A percentile compares a stretch with the other conserved stretches of the same genome.
Conservation (phyloP, 2,329 filamentous ascomycete genomes). For the Xylariaceae sp. region DNA sequence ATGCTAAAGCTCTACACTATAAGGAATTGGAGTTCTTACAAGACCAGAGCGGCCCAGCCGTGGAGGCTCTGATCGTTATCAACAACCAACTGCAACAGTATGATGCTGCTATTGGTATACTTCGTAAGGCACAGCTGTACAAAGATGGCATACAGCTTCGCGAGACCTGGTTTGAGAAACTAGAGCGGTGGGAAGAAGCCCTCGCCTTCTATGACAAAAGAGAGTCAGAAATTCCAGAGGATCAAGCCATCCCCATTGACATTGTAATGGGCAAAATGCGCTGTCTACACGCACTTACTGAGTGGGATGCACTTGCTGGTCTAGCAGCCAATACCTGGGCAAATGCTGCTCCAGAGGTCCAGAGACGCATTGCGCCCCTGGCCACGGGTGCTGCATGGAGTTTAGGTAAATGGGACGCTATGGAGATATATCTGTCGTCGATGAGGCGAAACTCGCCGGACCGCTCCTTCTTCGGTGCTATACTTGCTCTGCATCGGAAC, state of each 20-base stretch:
- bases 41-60: slow-evolving; percentile 91
- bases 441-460: slow-evolving; percentile 95
- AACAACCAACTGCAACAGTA: slow-evolving; percentile 99
- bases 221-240: slow-evolving; percentile 64
- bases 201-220: slow-evolving; percentile 87
- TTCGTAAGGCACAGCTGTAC: slow-evolving; percentile 93
- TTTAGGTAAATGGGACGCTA: slow-evolving; percentile 92
- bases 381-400: slow-evolving; percentile 97
- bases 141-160: slow-evolving; percentile 89
- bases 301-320: slow-evolving; percentile 91
- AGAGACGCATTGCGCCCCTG: slow-evolving; percentile 85
- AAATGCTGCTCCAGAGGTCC: slow-evolving; percentile 81
- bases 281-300: slow-evolving; percentile 91
- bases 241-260: slow-evolving; percentile 69
- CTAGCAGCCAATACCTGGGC: slow-evolving; percentile 93
- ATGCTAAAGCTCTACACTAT: slow-evolving; percentile 96
- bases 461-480: slow-evolving; percentile 95
- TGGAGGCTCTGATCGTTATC: slow-evolving; percentile 97
- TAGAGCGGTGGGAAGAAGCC: slow-evolving; percentile 97
- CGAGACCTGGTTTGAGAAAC: slow-evolving; percentile 98
- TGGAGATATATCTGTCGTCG: slow-evolving; percentile 94
- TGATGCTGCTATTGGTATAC: slow-evolving; percentile 95
- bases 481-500: slow-evolving; percentile 90
- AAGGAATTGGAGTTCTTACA: slow-evolving; percentile 98
- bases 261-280: slow-evolving; percentile 99